Evolutionary conservation across 164 flowering plant species (phyloP).

Genomic region (Vitis cinerea): DNA sequence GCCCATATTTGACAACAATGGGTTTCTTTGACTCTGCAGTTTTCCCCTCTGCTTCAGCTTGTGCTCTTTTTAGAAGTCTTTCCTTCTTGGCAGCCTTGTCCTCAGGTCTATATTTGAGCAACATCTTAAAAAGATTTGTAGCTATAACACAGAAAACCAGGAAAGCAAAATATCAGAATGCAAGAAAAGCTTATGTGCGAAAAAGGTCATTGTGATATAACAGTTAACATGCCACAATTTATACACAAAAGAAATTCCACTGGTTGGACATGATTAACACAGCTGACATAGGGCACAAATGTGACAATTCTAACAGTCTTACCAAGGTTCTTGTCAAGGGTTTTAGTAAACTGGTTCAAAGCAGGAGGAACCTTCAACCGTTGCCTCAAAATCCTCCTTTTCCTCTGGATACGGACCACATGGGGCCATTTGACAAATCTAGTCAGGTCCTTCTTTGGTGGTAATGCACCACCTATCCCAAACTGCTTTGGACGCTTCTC

Average conservation of each 20-base stretch:
- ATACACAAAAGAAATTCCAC: not conserved
- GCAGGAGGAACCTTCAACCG: constrained; percentile 53
- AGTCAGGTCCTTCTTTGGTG: constrained; percentile 49
- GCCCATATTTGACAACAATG: constrained; percentile 74
- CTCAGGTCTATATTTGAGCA: constrained; percentile 49
- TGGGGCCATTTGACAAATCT: constrained; percentile 44
- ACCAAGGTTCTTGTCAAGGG: constrained; percentile 48
- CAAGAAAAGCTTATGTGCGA: no score
- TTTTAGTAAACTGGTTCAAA: constrained; percentile 46
- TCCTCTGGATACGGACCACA: constrained; percentile 36
- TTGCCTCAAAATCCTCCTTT: constrained; percentile 43
- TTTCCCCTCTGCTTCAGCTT: constrained; percentile 75
- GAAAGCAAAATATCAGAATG: no score
- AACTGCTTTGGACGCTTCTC: constrained; percentile 80
- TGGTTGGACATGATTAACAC: no score
- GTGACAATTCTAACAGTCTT: not conserved
- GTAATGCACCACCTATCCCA: constrained; percentile 60
- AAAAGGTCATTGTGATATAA: no score
- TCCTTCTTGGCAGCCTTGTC: constrained; percentile 59
- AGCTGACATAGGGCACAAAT: no score
- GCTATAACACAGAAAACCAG: constrained; percentile 18
- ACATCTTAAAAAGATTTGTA: constrained; percentile 50
- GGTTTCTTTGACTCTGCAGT: constrained; percentile 67
- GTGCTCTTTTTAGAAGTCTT: constrained; percentile 60
- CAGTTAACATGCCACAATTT: no score